Conservation (phyloP, 495 filamentous ascomycete genomes). For the Aspergillus taichungensis region DNA sequence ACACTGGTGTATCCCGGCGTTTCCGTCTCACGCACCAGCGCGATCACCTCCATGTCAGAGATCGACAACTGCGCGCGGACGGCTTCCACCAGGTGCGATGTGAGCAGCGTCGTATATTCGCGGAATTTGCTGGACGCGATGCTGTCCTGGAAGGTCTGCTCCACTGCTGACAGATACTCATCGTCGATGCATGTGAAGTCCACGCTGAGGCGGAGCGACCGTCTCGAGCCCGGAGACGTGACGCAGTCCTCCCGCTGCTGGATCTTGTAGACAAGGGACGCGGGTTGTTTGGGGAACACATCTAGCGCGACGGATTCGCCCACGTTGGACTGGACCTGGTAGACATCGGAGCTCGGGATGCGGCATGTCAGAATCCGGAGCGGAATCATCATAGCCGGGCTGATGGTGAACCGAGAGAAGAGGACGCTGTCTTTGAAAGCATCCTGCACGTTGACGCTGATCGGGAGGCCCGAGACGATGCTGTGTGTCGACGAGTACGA, state of each 20-base stretch:
- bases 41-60: conserved; percentile 48
- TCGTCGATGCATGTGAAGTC: conserved; percentile 74
- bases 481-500: conserved; percentile 53
- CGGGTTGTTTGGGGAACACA: conserved; percentile 75
- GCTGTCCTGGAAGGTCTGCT: conserved; percentile 31
- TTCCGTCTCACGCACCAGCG: conserved; percentile 36
- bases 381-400: conserved; percentile 64
- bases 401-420: conserved; percentile 84
- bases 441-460: conserved; percentile 95
- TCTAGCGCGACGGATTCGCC: conserved; percentile 45
- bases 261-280: conserved; percentile 77
- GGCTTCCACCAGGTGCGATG: conserved; percentile 40
- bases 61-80: conserved; percentile 44
- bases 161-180: conserved; percentile 35
- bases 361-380: conserved; percentile 62
- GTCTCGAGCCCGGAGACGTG: conserved; percentile 30
- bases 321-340: conserved; percentile 53
- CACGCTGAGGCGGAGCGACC: conserved; percentile 57
- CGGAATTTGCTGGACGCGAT: conserved; percentile 36
- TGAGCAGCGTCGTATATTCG: conserved; percentile 38
- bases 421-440: conserved; percentile 77
- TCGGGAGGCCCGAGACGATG: conserved; percentile 62
- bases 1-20: conserved; percentile 29
- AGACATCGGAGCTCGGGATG: conserved; percentile 60
- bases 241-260: conserved; percentile 19